Conservation (phyloP, 495 filamentous ascomycete species). For the Penicillium macrosclerotiorum region DNA sequence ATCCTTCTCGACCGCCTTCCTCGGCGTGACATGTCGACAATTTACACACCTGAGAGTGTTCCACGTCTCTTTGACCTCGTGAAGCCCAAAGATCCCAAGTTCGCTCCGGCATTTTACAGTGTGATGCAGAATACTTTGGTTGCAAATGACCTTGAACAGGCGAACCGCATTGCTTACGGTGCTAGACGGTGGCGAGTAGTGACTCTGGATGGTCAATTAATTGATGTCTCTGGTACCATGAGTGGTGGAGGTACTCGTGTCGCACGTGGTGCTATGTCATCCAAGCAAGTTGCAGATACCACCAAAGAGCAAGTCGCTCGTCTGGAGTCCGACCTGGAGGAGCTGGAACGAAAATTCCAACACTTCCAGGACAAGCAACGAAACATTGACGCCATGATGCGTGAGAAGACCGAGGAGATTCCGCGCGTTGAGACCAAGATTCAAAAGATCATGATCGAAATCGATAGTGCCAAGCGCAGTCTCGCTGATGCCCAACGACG, state of each 20-base stretch:
- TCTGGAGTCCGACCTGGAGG: conserved; percentile 82
- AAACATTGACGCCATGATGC: conserved; percentile 69
- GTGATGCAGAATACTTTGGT: conserved; percentile 92
- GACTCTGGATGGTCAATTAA: conserved; percentile 89
- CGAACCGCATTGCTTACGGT: conserved; percentile 94
- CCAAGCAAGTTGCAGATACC: conserved; percentile 81
- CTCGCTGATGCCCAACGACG: conserved; percentile 80
- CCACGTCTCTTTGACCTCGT: conserved; percentile 92
- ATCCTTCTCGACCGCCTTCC: conserved; percentile 89
- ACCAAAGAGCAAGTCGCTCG: conserved; percentile 84
- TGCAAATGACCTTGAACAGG: conserved; percentile 86
- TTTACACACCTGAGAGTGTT: conserved; percentile 87
- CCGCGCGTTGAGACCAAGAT: conserved; percentile 84
- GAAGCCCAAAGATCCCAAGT: conserved; percentile 80
- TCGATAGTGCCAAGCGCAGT: conserved; percentile 82
- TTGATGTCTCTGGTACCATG: conserved; percentile 98
- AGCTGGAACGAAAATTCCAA: conserved; percentile 74
- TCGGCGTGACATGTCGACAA: conserved; percentile 66
- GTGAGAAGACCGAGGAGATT: conserved; percentile 74
- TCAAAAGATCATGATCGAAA: conserved; percentile 86
- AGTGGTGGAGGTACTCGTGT: conserved; percentile 89
- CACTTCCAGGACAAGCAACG: conserved; percentile 77
- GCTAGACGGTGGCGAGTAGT: conserved; percentile 92
- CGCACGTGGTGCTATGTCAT: conserved; percentile 90
- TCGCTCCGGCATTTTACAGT: conserved; percentile 90